phyloP scores from a whole-genome alignment of 768 basidiomycete species.

The Hirschioporus abietinus region DNA sequence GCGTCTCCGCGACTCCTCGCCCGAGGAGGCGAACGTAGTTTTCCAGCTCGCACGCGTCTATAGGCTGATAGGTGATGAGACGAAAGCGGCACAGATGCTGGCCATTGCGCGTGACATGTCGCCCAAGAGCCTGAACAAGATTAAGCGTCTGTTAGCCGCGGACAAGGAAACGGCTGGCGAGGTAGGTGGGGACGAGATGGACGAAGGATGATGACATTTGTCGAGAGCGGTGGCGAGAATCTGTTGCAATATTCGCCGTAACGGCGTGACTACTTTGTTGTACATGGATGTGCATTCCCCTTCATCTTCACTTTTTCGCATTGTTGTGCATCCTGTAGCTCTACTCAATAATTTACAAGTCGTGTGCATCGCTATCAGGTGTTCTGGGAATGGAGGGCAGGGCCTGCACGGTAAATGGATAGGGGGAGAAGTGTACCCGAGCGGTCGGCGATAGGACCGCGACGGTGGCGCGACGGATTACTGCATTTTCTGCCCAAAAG shows the following conservation, averaged over 20 bases:
- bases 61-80: constrained; percentile 70
- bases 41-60: constrained; percentile 95
- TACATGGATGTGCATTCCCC: no score
- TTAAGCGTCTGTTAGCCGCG: constrained; percentile 72
- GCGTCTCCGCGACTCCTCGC: constrained; percentile 72
- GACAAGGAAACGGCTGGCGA: constrained; percentile 44
- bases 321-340: no score
- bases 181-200: constrained; percentile 56
- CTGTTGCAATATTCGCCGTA: background rate
- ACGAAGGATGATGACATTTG: constrained; percentile 51
- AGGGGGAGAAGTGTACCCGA: no score
- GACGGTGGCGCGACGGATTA: no score
- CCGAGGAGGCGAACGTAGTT: constrained; percentile 94
- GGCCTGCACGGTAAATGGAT: no score
- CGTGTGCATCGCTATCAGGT: background rate
- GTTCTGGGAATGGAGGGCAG: background rate
- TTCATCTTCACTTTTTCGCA: no score
- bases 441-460: no score
- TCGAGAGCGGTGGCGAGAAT: constrained; percentile 7
- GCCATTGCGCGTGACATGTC: constrained; percentile 91
- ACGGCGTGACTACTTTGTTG: no score
- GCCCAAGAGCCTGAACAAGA: constrained; percentile 83
- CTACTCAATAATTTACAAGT: no score
- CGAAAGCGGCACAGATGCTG: constrained; percentile 78
- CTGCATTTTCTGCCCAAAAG: background rate